Conservation (phyloP, 768 basidiomycete species). For the Chalciporus pseudorubinellus region DNA sequence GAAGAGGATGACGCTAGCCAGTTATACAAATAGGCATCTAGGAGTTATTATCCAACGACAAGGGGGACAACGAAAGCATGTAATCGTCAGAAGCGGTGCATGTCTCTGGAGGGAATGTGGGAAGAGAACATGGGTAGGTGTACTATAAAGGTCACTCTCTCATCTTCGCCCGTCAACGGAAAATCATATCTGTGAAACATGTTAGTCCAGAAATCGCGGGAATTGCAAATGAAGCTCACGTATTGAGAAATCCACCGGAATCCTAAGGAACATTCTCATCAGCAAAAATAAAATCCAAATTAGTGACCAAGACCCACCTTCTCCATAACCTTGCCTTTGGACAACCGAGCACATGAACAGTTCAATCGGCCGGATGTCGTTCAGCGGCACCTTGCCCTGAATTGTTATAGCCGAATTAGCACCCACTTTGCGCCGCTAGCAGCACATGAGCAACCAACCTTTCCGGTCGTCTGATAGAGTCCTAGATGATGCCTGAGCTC, state of each 20-base stretch:
- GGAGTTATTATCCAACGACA: constrained; percentile 9
- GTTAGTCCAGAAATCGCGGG: constrained; percentile 5
- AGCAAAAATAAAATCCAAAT: constrained; percentile 5
- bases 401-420: constrained; percentile 3
- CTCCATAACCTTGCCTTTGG: constrained; percentile 97
- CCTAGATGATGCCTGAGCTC: constrained; percentile 94
- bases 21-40: constrained; percentile 23
- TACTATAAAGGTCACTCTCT: constrained; percentile 15
- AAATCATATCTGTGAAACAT: constrained; percentile 24
- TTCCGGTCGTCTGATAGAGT: constrained; percentile 98
- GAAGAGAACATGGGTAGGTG: constrained; percentile 20
- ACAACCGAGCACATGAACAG: constrained; percentile 99
- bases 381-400: constrained; percentile 95
- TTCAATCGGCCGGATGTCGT: constrained; percentile 96
- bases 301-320: constrained; percentile 51
- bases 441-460: constrained; percentile 50
- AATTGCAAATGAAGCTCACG: constrained; percentile 45
- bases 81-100: constrained; percentile 7
- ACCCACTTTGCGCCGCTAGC: not conserved
- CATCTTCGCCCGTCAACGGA: constrained; percentile 1
- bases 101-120: constrained; percentile 13
- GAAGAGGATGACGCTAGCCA: not conserved
- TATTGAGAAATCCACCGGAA: constrained; percentile 99
- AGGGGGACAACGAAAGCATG: constrained; percentile 14
- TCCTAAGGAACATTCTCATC: constrained; percentile 38